phyloP scores from a whole-genome alignment of 2,329 filamentous ascomycete species.

The Penicillium brasilianum region DNA sequence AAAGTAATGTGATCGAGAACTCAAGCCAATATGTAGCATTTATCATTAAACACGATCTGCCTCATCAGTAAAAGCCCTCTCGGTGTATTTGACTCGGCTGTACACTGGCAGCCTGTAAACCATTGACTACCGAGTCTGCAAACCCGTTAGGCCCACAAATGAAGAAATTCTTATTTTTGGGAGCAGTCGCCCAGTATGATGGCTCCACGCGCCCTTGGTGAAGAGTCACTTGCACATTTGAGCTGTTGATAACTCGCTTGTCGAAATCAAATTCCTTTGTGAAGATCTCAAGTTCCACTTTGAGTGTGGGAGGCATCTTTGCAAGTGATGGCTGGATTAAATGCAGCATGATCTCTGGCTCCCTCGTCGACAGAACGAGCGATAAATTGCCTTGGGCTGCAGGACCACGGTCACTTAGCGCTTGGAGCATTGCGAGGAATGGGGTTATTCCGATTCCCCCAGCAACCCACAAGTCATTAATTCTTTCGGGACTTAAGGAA shows the following conservation, averaged over 20 bases:
- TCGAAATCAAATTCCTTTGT: neutral
- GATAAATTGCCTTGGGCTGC: neutral
- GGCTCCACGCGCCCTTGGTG: conserved; percentile 12
- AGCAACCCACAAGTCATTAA: conserved; percentile 26
- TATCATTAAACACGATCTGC: no score
- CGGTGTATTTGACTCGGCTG: conserved; percentile 14
- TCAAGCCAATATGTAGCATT: no score
- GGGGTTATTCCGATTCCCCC: conserved; percentile 43
- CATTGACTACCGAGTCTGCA: conserved; percentile 25
- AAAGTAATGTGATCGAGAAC: no score
- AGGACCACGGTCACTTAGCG: conserved; percentile 10
- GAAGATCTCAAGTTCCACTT: conserved; percentile 16
- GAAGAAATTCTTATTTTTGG: conserved; percentile 20
- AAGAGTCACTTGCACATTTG: neutral
- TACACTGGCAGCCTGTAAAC: conserved; percentile 21
- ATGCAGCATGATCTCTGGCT: conserved; percentile 17
- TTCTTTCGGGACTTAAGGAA: conserved; percentile 1
- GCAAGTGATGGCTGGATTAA: conserved; percentile 10
- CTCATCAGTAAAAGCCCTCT: conserved; percentile 19
- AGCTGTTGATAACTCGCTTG: neutral
- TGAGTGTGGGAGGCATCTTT: neutral
- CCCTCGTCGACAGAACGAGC: conserved; percentile 18
- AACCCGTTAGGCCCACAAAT: conserved; percentile 32
- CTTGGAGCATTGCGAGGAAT: conserved; percentile 36
- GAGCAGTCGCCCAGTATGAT: conserved; percentile 15